Conservation (phyloP, 805 yeast genomes). For the Monosporozyma siamensis region DNA sequence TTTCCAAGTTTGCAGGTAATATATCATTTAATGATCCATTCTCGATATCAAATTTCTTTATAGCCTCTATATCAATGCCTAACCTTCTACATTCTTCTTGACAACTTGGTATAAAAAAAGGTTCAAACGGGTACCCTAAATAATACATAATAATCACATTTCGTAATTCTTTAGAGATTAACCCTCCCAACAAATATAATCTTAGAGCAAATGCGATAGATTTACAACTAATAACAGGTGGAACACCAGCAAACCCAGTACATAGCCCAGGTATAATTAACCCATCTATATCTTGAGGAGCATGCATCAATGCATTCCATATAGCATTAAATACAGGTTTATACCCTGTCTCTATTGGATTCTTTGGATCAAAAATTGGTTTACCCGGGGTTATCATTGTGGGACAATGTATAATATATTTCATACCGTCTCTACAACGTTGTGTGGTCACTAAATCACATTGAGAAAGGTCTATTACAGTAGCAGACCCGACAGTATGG, state of each 20-base stretch:
- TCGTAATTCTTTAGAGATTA: slow-evolving; percentile 15
- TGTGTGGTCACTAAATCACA: slow-evolving; percentile 5
- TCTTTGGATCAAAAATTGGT: slow-evolving; percentile 10
- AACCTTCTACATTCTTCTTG: slow-evolving; percentile 15
- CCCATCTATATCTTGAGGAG: slow-evolving; percentile 17
- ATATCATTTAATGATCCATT: slow-evolving; percentile 15
- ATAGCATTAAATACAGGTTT: slow-evolving; percentile 24
- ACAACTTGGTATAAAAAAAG: slow-evolving; percentile 15
- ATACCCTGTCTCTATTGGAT: slow-evolving; percentile 18
- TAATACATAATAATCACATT: slow-evolving; percentile 24
- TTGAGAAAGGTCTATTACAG: slow-evolving; percentile 14
- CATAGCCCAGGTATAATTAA: slow-evolving; percentile 27
- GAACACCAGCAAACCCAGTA: slow-evolving; percentile 29
- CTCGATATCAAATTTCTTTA: slow-evolving; percentile 14
- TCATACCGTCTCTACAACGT: slow-evolving; percentile 6
- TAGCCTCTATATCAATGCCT: slow-evolving; percentile 11
- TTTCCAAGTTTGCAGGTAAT: slow-evolving; percentile 8
- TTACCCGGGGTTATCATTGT: slow-evolving; percentile 25
- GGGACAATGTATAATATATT: slow-evolving; percentile 26
- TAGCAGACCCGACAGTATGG: slow-evolving; percentile 21
- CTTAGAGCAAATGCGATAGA: slow-evolving; percentile 26
- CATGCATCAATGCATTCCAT: slow-evolving; percentile 19
- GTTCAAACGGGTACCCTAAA: slow-evolving; percentile 17
- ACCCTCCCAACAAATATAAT: slow-evolving; percentile 12
- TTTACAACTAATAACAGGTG: slow-evolving; percentile 19